Conservation (phyloP, 345 rosid genomes). For the Citrus trifoliata region DNA sequence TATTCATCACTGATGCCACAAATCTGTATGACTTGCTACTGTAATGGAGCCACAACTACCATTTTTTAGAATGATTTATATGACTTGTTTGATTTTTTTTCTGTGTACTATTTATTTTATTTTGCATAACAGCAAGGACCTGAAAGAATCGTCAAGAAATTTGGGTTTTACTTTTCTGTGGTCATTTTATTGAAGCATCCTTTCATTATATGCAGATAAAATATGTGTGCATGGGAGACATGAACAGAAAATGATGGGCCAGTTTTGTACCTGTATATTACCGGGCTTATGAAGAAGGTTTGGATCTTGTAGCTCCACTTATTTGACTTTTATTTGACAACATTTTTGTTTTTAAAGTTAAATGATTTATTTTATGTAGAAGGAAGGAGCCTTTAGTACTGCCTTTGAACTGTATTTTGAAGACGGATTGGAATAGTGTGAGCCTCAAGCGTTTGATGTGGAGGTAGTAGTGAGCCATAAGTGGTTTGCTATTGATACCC, state of each 20-base stretch:
- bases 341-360: not conserved
- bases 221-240: constrained; percentile 82
- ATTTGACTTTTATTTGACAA: not conserved
- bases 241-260: constrained; percentile 56
- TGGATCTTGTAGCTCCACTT: not conserved
- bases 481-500: not conserved
- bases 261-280: constrained; percentile 4
- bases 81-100: not conserved
- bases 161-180: not conserved
- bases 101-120: not conserved
- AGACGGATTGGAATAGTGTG: constrained; percentile 5
- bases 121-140: not conserved
- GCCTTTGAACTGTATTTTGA: not conserved
- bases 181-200: not conserved
- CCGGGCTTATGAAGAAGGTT: not conserved
- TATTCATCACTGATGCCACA: not conserved
- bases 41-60: not conserved
- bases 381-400: not conserved
- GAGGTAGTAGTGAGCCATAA: not conserved
- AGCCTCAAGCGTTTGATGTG: not conserved
- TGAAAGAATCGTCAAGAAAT: not conserved
- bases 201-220: constrained; percentile 49
- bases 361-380: not conserved
- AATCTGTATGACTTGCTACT: not conserved
- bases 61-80: not conserved